Evolutionary conservation across 495 filamentous ascomycete species (phyloP).

Genomic region (Podospora pseudocomata): DNA sequence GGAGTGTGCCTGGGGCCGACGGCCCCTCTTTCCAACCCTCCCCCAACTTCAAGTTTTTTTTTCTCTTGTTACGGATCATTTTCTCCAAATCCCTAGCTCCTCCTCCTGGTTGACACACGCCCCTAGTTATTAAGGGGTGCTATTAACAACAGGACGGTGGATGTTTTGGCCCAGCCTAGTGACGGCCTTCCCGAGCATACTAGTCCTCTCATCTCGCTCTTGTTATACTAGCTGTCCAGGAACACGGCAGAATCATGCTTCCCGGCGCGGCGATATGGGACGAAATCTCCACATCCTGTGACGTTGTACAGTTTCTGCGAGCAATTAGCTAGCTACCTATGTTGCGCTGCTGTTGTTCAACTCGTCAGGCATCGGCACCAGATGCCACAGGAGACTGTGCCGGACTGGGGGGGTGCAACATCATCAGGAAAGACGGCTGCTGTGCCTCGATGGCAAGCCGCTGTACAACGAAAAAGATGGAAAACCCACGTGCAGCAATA

Average conservation of each 20-base stretch:
- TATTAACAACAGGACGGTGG: neutral
- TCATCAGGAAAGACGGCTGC: slow-evolving; percentile 31
- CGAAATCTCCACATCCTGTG: slow-evolving; percentile 13
- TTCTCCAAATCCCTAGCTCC: slow-evolving; percentile 12
- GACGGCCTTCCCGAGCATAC: slow-evolving; percentile 3
- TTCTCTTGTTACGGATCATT: slow-evolving; percentile 7
- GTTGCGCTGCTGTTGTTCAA: slow-evolving; percentile 6
- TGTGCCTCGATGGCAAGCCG: slow-evolving; percentile 26
- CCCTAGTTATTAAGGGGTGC: neutral
- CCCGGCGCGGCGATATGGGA: neutral
- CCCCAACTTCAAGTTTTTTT: slow-evolving; percentile 10
- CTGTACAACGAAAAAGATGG: slow-evolving; percentile 23
- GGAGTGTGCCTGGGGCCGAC: slow-evolving; percentile 26
- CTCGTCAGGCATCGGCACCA: slow-evolving; percentile 22
- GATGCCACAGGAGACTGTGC: slow-evolving; percentile 5
- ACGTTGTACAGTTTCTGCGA: slow-evolving; percentile 17
- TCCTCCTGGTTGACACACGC: neutral
- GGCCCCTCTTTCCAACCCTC: slow-evolving; percentile 27
- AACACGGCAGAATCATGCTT: slow-evolving; percentile 8
- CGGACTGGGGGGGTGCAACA: slow-evolving; percentile 22
- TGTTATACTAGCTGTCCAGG: neutral
- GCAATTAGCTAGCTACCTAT: slow-evolving; percentile 20
- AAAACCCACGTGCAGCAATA: slow-evolving; percentile 24
- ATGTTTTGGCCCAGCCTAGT: neutral
- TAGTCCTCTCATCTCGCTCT: slow-evolving; percentile 21